Evolutionary conservation across 2,329 filamentous ascomycete species (phyloP), one percentile per base, ranked within the genome.

Genomic region (Alternaria arbusti): DNA sequence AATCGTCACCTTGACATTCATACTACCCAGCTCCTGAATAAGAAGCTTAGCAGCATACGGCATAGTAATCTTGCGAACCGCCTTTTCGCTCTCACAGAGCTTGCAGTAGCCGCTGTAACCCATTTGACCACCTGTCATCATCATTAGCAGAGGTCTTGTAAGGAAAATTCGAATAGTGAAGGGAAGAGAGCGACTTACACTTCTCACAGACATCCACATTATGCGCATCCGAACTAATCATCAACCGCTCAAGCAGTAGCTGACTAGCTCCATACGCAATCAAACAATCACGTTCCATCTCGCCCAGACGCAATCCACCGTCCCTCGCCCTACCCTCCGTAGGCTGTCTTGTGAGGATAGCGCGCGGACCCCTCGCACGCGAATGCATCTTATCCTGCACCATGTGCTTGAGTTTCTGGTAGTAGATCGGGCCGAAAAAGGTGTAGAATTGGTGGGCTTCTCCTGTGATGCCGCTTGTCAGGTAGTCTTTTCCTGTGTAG

Each of bases 341-440:
- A 0, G 96, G 96, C 79, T 99, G 96, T 10, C 96, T 90, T 1
- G 96, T 99, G 25, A 99, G 86, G 68, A 97, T 96, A 25, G 95
- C 95, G 12, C 92, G 88, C 0, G 96, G 96, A 0, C 96, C 96
- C 13, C 93, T 90, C 3, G 95, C 90, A 65, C 96, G 93, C 30
- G 93, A 95, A 82, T 99, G 96, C 96, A 99, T 98, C 84, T 99
- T 99, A 80, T 99, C 96, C 80, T 98, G 94, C 5, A 99, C 96
- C 96, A 99, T 99, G 86, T 99, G 96, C 87, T 99, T 99, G 69
- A 99, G 88, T 70, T 97, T 97, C 84, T 99, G 96, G 84, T 99
- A 99, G 85, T 97, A 99, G 81, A 99, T 99, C 11, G 96, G 96
- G 0, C 96, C 96, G 79, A 97, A 97, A 86, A 98, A 99, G 77